Conservation (phyloP, 2,329 filamentous ascomycete species). For the Gaeumannomyces tritici region DNA sequence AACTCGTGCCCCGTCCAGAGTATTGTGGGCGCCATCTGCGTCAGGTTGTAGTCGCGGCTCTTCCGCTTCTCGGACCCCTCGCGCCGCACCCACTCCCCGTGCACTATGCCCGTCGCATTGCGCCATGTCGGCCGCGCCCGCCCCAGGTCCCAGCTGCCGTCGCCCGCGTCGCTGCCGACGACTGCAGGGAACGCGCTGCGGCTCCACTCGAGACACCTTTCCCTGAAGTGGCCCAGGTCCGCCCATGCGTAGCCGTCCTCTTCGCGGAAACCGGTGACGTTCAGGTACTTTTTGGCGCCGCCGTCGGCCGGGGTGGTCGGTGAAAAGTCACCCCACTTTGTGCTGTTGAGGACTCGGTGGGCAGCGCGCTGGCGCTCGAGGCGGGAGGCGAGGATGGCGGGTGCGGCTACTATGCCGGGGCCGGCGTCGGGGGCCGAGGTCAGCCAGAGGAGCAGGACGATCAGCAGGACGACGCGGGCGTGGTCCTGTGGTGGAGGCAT, state of each 20-base stretch:
- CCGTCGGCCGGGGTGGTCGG: slow-evolving; percentile 24
- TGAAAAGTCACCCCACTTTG: slow-evolving; percentile 50
- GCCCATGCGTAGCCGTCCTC: slow-evolving; percentile 73
- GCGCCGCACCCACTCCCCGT: slow-evolving; percentile 64
- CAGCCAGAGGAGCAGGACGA: slow-evolving; percentile 35
- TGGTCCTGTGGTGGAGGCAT: slow-evolving; percentile 40
- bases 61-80: slow-evolving; percentile 28
- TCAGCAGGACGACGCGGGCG: slow-evolving; percentile 27
- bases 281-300: slow-evolving; percentile 36
- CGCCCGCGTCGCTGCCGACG: slow-evolving; percentile 4
- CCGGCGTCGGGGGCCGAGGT: slow-evolving; percentile 29
- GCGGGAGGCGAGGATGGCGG: slow-evolving; percentile 32
- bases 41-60: slow-evolving; percentile 49
- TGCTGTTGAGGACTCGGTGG: slow-evolving; percentile 43
- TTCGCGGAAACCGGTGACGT: slow-evolving; percentile 67
- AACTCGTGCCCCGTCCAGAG: slow-evolving; percentile 59
- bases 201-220: slow-evolving; percentile 54
- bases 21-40: slow-evolving; percentile 52
- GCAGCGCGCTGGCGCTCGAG: slow-evolving; percentile 42
- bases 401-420: slow-evolving; percentile 30
- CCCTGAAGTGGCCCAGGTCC: slow-evolving; percentile 55
- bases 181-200: slow-evolving; percentile 33
- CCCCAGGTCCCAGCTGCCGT: slow-evolving; percentile 19
- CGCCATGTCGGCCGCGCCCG: slow-evolving; percentile 49
- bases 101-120: slow-evolving; percentile 68